Evolutionary conservation across 192 early-diverging fungal genomes (phyloP).

Genomic region (Umbelopsis vinacea): DNA sequence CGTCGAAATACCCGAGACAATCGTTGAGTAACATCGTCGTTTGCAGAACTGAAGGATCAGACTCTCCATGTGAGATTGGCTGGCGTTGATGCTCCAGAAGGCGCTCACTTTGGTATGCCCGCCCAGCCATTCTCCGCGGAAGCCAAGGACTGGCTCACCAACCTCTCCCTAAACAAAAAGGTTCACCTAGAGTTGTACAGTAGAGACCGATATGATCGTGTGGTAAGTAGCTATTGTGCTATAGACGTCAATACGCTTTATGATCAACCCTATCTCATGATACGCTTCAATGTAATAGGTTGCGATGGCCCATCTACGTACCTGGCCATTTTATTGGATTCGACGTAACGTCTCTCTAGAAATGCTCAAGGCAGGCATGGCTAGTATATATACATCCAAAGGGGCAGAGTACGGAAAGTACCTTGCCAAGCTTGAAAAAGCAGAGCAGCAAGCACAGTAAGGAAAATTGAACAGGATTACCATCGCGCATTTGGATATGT

Average conservation of each 20-base stretch:
- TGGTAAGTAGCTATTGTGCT: constrained; percentile 42
- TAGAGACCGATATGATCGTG: constrained; percentile 64
- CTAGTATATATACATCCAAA: constrained; percentile 57
- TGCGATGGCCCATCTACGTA: constrained; percentile 58
- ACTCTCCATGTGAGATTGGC: constrained; percentile 69
- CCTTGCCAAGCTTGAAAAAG: constrained; percentile 46
- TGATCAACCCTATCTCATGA: background rate
- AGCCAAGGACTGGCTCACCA: constrained; percentile 55
- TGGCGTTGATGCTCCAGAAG: constrained; percentile 74
- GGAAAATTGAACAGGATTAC: background rate
- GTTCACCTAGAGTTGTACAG: constrained; percentile 54
- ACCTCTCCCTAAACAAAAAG: constrained; percentile 42
- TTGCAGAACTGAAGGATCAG: constrained; percentile 55
- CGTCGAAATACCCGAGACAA: background rate
- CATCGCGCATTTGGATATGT: too few relatives aligned
- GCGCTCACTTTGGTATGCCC: constrained; percentile 70
- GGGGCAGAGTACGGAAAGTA: constrained; percentile 62
- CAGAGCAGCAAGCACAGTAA: constrained; percentile 60
- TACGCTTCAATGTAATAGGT: constrained; percentile 37
- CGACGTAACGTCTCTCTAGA: constrained; percentile 62
- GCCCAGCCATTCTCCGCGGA: constrained; percentile 62
- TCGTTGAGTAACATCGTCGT: background rate
- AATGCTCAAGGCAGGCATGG: constrained; percentile 62
- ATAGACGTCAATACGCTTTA: too few relatives aligned
- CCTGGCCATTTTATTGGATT: constrained; percentile 41